Base-by-base conservation (phyloP, 2,329 filamentous ascomycete species). In the Graphilbum fragrans region DNA sequence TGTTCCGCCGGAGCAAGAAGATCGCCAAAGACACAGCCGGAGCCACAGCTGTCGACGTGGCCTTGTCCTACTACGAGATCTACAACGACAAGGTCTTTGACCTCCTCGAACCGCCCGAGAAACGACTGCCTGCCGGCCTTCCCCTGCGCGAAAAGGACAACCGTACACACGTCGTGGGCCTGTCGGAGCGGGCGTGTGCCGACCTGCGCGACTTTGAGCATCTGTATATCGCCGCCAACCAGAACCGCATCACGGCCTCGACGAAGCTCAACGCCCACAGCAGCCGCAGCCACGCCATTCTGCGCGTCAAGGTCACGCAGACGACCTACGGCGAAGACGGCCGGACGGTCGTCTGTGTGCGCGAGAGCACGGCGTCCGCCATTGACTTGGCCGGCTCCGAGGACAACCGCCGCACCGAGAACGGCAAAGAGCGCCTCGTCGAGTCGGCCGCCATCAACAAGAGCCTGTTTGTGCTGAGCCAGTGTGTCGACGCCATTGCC, bases 361-460 rank as follows among this genome's bases (percentile, higher is more conserved):
- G 72, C 45, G 74, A 88, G 53, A 94, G 86, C 64, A 92, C 82
- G 3, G 87, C 85, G 14, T 94, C 86, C 2, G 88, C 87, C 54
- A 96, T 96, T 58, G 90, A 96, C 62, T 70, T 96, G 52, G 90
- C 90, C 42, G 90, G 90, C 33, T 95, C 88, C 1, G 92, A 96
- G 61, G 90, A 96, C 60, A 96, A 96, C 58, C 75, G 90, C 38
- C 72, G 90, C 38, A 96, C 90, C 0, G 90, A 94, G 40, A 96
- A 96, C 59, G 86, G 81, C 53, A 92, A 88, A 58, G 87, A 94
- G 59, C 74, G 90, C 21, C 69, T 96, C 57, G 76, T 94, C n/a
- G 90, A 96, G 61, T 94, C 87, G 32, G 87, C 90, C 0, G 90
- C 86, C 54, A 96, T 96, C 67, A 96, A 96, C 71, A 96, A 95